Base-by-base conservation (phyloP, 257 asterid species). In the Solanum habrochaites region DNA sequence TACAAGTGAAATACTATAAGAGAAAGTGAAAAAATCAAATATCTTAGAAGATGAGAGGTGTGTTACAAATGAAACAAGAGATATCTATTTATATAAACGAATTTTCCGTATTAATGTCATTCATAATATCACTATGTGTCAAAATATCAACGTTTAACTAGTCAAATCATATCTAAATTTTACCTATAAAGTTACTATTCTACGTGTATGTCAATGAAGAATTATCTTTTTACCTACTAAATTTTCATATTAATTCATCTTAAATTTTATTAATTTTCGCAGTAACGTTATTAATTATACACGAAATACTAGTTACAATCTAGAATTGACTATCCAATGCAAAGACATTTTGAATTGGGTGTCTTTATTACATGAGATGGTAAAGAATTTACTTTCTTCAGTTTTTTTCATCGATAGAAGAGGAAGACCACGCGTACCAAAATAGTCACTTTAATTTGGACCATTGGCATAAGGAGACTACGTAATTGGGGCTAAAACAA, bases 81-180 rank as follows among this genome's bases (percentile, higher is more conserved):
- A 0, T 52, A 16, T 0, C 4, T 52, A 52, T 52, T 52, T 16
- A 52, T 52, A 52, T 1, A 0, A 16, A 6, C 18, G 9, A 52
- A 52, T 52, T 52, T 2, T 16, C 62, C 62, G 0, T 52, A 52
- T 16, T 52, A 8, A 52, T 52, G 60, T 6, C 60, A 49, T 49
- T 49, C 60, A 49, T 15, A 20, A 49, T 8, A 49, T 15, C 1
- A 6, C 23, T 52, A 2, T 16, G 23, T 6, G 62, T 52, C 62
- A 52, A 52, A 52, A 52, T 52, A 0, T 52, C 2, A 9, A 52
- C 4, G 23, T 52, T 52, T 16, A 52, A 16, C 60, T 16, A 16
- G 9, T 3, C 9, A 6, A 52, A 6, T 16, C 2, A 52, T 16
- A 16, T 2, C 4, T 16, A 16, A 52, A 52, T 16, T 52, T 16